Evolutionary conservation across 805 yeast genomes (phyloP), one percentile per base, ranked within the genome.

Genomic region (Zygotorulaspora danielsina): DNA sequence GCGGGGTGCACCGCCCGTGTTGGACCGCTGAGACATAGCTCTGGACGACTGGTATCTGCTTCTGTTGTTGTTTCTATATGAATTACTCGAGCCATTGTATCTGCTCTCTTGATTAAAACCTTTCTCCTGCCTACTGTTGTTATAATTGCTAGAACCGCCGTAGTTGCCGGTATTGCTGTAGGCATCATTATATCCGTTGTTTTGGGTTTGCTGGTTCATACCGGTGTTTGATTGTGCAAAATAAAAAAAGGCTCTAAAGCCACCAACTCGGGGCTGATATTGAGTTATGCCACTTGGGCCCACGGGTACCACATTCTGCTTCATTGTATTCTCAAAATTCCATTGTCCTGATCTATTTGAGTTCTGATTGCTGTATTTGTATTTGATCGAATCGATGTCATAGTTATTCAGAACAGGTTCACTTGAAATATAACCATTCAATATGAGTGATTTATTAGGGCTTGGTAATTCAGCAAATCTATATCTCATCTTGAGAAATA

Each of bases 371-470:
- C 66, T 64, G 41, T 62, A 57, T 25, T 76, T 78, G 50, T 78
- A 73, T 21, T 71, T 53, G 10, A 86, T 68, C 8, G 72, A 65
- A 46, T 81, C 86, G 40, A 71, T 74, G 51, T 89, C 97, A 34
- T 80, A 81, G 27, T 74, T 76, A 4, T 78, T 77, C 32, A 90
- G 66, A 6, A 80, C 79, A 13, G 71, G 69, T 24, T 65, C 64
- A 43, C 79, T 81, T 4, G 87, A 73, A 44, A 78, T 76, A 54
- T 69, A 86, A 0, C 97, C 97, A 32, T 80, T 83, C 47, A 90
- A 61, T 16, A 90, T 67, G 83, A 93, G 84, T 1, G 95, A 82
- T 57, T 90, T 93, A 10, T 63, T 69, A 26, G 66, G 67, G 43
- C 72, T 67, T 2, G 70, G 64, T 16, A 56, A 41, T 6, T 53